phyloP scores from a whole-genome alignment of 371 early-diverging fungal genomes.

The Lichtheimia corymbifera region DNA sequence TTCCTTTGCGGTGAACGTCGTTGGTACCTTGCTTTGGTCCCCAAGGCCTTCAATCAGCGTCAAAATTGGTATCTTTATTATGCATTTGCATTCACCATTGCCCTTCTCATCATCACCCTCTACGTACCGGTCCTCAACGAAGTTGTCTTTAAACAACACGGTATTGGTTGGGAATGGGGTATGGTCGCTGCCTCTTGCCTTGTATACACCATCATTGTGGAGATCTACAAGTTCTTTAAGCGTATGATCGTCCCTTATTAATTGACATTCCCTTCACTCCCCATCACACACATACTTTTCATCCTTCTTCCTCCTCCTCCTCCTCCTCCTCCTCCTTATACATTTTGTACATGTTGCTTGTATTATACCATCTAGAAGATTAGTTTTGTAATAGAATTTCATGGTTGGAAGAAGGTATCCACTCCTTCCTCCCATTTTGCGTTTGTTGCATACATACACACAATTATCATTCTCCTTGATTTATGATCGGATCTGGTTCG shows the following conservation, averaged over 20 bases:
- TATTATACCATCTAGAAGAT: too few species aligned
- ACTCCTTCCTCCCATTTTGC: too few species aligned
- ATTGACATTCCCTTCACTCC: neutral
- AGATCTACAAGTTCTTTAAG: slow-evolving; percentile 53
- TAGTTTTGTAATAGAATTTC: too few species aligned
- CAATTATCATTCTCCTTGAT: too few species aligned
- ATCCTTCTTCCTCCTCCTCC: too few species aligned
- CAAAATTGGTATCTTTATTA: slow-evolving; percentile 63
- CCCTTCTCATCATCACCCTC: slow-evolving; percentile 59
- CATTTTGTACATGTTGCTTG: too few species aligned
- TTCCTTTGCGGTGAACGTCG: slow-evolving; percentile 52
- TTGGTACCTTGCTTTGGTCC: slow-evolving; percentile 52
- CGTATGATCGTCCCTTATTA: slow-evolving; percentile 20
- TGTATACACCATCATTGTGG: slow-evolving; percentile 60
- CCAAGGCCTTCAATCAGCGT: slow-evolving; percentile 36
- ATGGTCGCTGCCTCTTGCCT: slow-evolving; percentile 60
- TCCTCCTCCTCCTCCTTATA: too few species aligned
- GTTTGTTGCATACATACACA: too few species aligned
- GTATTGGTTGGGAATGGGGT: slow-evolving; percentile 80
- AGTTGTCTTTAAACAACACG: slow-evolving; percentile 65
- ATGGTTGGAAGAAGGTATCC: too few species aligned
- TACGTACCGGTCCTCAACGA: slow-evolving; percentile 75
- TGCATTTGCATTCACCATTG: slow-evolving; percentile 53
- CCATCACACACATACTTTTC: too few species aligned
- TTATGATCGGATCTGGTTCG: too few species aligned